A percentile compares a stretch with the other conserved stretches of the same genome.
Conservation (phyloP, 1,284 basidiomycete species). For the Boletus albobrunnescens region DNA sequence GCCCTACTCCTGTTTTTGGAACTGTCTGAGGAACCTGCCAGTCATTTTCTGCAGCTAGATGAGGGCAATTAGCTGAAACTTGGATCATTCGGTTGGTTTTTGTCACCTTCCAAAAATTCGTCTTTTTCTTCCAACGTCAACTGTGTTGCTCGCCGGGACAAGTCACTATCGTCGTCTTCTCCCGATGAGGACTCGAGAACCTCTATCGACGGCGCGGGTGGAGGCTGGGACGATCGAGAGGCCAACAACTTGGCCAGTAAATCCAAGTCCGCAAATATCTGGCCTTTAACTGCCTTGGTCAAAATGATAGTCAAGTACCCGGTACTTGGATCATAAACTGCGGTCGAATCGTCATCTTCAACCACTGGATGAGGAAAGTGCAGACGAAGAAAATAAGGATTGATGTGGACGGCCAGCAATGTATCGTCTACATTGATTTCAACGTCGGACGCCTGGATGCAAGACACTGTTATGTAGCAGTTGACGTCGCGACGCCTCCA, state of each 20-base stretch:
- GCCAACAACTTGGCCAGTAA: slow-evolving; percentile 70
- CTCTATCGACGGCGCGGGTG: slow-evolving; percentile 54
- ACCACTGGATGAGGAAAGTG: slow-evolving; percentile 59
- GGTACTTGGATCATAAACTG: slow-evolving; percentile 66
- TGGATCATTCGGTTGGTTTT: background rate
- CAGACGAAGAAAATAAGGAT: slow-evolving; percentile 77
- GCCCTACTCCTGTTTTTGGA: slow-evolving; percentile 37
- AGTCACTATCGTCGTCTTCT: slow-evolving; percentile 38
- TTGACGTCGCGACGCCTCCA: slow-evolving; percentile 6
- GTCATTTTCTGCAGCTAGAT: slow-evolving; percentile 65
- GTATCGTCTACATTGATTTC: slow-evolving; percentile 73
- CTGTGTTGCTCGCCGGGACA: slow-evolving; percentile 37
- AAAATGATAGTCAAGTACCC: slow-evolving; percentile 69
- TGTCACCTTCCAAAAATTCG: slow-evolving; percentile 57
- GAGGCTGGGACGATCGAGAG: slow-evolving; percentile 45
- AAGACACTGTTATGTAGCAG: slow-evolving; percentile 18
- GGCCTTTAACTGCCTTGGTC: slow-evolving; percentile 60
- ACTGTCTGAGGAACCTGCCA: slow-evolving; percentile 70
- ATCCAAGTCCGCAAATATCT: slow-evolving; percentile 71
- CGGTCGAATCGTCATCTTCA: slow-evolving; percentile 69
- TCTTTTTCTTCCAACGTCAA: slow-evolving; percentile 50
- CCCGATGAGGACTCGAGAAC: slow-evolving; percentile 40
- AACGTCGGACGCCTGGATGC: slow-evolving; percentile 64
- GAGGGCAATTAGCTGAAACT: slow-evolving; percentile 6
- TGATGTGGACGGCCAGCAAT: slow-evolving; percentile 69